Evolutionary conservation across 2,329 filamentous ascomycete genomes (phyloP).

Genomic region (Pseudocercospora musae): DNA sequence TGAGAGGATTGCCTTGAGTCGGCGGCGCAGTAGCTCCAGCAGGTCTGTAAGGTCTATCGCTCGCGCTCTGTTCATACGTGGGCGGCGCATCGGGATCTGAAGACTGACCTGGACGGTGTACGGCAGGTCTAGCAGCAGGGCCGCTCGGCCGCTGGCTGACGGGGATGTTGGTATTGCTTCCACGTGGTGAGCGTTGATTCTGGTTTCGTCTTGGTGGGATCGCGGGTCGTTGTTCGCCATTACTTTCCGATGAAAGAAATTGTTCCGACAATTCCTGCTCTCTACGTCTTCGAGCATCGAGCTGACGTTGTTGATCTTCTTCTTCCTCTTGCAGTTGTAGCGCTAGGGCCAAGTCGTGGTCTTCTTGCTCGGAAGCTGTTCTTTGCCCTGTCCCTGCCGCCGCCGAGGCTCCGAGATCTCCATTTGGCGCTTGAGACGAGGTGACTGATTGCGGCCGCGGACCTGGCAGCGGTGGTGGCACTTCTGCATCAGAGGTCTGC

Average conservation of each 20-base stretch:
- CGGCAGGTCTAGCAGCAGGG: constrained; percentile 23
- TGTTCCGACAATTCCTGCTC: constrained; percentile 68
- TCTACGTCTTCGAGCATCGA: constrained; percentile 57
- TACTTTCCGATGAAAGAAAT: constrained; percentile 51
- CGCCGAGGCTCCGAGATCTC: constrained; percentile 1
- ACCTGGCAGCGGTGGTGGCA: constrained; percentile 25
- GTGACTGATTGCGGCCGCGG: constrained; percentile 25
- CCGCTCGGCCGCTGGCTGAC: constrained; percentile 6
- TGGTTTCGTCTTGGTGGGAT: constrained; percentile 30
- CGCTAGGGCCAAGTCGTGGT: constrained; percentile 78
- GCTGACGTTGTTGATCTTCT: constrained; percentile 67
- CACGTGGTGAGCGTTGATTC: constrained; percentile 24
- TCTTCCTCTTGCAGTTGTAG: constrained; percentile 94
- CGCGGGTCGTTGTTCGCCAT: constrained; percentile 44
- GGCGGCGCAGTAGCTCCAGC: constrained; percentile 29
- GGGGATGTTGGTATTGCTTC: constrained; percentile 16
- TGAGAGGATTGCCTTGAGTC: constrained; percentile 34
- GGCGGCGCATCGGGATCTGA: constrained; percentile 58
- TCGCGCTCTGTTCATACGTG: constrained; percentile 63
- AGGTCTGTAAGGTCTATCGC: constrained; percentile 50
- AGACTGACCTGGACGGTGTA: constrained; percentile 32
- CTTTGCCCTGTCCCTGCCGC: constrained; percentile 24
- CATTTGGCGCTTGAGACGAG: constrained; percentile 6
- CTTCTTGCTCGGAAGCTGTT: constrained; percentile 69
- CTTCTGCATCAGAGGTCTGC: constrained; percentile 12